A percentile compares a stretch with the other conserved stretches of the same genome.
Conservation (phyloP, 2,329 filamentous ascomycete species). For the Ophiosphaerella korrae region DNA sequence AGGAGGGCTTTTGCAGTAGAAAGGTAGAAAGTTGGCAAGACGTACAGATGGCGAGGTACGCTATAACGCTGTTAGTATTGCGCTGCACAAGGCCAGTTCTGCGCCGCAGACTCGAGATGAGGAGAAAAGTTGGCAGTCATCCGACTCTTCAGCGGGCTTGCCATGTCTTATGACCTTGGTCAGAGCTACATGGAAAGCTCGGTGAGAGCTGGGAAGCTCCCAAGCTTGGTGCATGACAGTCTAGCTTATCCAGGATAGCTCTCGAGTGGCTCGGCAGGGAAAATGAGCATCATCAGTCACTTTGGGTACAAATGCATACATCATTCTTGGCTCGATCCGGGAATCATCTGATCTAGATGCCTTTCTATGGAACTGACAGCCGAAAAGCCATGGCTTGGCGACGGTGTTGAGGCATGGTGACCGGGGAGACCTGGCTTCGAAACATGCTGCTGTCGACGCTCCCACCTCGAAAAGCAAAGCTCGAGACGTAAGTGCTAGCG, state of each 20-base stretch:
- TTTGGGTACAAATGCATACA: conserved; percentile 2
- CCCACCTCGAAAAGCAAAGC: conserved; percentile 18
- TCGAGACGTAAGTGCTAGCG: conserved; percentile 8
- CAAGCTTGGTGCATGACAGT: conserved; percentile 31
- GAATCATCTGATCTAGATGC: conserved; percentile 3
- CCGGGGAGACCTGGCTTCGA: conserved; percentile 18
- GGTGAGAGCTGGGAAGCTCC: conserved; percentile 33
- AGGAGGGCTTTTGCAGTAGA: background rate
- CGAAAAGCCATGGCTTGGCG: conserved; percentile 15
- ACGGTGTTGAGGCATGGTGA: conserved; percentile 32
- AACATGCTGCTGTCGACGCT: conserved; percentile 10
- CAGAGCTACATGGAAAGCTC: conserved; percentile 25
- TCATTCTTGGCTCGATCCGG: background rate
- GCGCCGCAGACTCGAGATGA: conserved; percentile 9
- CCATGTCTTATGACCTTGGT: conserved; percentile 33
- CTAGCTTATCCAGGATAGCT: conserved; percentile 37
- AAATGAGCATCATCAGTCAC: conserved; percentile 25
- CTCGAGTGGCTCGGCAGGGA: conserved; percentile 16
- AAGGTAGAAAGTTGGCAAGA: background rate
- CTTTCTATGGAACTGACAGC: conserved; percentile 15
- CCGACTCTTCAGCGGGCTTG: conserved; percentile 18
- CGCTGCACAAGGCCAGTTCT: conserved; percentile 1
- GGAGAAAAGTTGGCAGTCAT: conserved; percentile 13
- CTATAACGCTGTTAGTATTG: conserved; percentile 13
- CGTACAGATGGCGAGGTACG: background rate